Base-by-base conservation (phyloP, 2,329 filamentous ascomycete genomes). In the Orbilia javanica region DNA sequence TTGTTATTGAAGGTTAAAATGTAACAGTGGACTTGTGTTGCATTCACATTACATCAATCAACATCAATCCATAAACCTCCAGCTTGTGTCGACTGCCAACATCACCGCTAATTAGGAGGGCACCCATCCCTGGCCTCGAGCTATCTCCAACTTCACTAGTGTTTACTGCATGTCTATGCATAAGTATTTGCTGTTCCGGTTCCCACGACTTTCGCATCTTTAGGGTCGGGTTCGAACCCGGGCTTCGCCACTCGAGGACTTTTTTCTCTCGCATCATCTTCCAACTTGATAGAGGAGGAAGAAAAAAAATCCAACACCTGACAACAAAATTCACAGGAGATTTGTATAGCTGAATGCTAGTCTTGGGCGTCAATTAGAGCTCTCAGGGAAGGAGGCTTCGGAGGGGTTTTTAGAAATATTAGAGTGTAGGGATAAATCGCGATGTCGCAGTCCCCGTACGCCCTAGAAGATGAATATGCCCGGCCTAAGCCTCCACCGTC, bases 271-370 rank as follows among this genome's bases (percentile, higher is more conserved):
- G n/a, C n/a, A 31, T 6, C 39, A 5, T 44, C n/a, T 2, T 1
- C 13, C 39, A 4, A 36, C n/a, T n/a, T n/a, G 31, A 10, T 34
- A 34, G 31, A 5, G 8, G 29, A 7, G 27, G 25, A 3, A 0
- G 25, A 18, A 44, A 46, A 44, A 70, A 71, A 71, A 71, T 71
- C 29, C 67, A 71, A 71, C 67, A 52, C 13, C 15, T 44, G 7
- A 13, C 67, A 71, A 64, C 53, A 29, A 57, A 73, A 46, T 39
- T 10, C 10, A 44, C n/a, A n/a, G n/a, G n/a, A n/a, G 13, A 53
- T 53, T 18, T n/a, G 6, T 1, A 15, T 15, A 3, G 27, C 13
- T 7, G 46, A 22, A 4, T 4, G 4, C n/a, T 22, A 42, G 5
- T 48, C 31, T 10, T 5, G 42, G 11, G 20, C 44, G 0, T 53